Conservation (phyloP, 768 basidiomycete genomes). For the Dendrothele bispora region DNA sequence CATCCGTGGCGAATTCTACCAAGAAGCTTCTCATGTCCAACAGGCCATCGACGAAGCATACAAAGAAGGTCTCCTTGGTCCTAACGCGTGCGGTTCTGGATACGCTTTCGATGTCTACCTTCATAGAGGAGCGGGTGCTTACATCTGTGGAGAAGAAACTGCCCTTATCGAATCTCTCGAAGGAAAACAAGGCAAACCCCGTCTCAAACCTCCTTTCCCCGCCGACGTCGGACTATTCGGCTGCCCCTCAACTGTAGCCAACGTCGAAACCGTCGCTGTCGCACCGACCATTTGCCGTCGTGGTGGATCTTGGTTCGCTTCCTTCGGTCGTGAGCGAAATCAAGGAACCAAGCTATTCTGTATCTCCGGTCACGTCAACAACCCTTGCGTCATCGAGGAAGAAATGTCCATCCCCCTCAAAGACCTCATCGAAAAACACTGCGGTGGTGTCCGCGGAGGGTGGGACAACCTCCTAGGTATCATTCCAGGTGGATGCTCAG, state of each 20-base stretch:
- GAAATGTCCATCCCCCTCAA: conserved; percentile 98
- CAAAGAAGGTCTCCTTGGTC: conserved; percentile 82
- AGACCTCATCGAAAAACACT: conserved; percentile 95
- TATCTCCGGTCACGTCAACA: conserved; percentile 96
- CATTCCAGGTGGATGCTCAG: conserved; percentile 92
- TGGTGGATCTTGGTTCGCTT: conserved; percentile 87
- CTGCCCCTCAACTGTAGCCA: conserved; percentile 95
- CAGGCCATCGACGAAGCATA: conserved; percentile 97
- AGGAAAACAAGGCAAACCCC: conserved; percentile 97
- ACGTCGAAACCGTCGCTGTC: conserved; percentile 97
- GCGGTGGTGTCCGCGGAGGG: conserved; percentile 90
- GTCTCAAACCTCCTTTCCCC: conserved; percentile 98
- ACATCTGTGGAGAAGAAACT: conserved; percentile 99
- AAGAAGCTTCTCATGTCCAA: conserved; percentile 91
- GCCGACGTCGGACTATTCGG: conserved; percentile 98
- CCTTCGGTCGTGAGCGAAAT: conserved; percentile 90
- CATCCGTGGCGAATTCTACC: conserved; percentile 97
- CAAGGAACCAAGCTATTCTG: conserved; percentile 97
- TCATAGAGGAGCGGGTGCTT: conserved; percentile 97
- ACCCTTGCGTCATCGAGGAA: conserved; percentile 96
- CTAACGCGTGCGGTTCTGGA: conserved; percentile 88
- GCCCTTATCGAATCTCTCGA: conserved; percentile 96
- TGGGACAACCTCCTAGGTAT: conserved; percentile 99
- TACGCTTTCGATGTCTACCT: conserved; percentile 97
- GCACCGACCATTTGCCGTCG: conserved; percentile 95